A percentile compares a stretch with the other conserved stretches of the same genome.
These are phyloP conservation scores for Rhododendron williamsianum DNA, from an alignment of 148 eudicot species.

Conservation along the genomic window DNA sequence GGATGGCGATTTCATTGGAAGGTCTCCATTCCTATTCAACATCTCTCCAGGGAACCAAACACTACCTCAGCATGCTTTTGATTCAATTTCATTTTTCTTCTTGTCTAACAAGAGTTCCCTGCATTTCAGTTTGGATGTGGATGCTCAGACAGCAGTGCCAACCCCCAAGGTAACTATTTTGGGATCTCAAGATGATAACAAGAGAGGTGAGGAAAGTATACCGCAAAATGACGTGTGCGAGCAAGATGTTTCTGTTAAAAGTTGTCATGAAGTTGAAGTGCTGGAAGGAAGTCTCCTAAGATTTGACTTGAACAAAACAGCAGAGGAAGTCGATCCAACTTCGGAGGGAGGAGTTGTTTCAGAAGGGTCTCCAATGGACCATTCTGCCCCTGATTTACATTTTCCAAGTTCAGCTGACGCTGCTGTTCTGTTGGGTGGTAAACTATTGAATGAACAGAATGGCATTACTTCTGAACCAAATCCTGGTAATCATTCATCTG, in stretches of 20 bases:
- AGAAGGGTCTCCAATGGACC: constrained; percentile 18
- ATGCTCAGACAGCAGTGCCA: constrained; percentile 28
- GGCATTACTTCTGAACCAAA: constrained; percentile 21
- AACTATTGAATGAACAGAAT: constrained; percentile 17
- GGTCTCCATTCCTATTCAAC: background rate
- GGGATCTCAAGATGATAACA: constrained; percentile 20
- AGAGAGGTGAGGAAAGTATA: constrained; percentile 19
- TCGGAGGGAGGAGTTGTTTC: constrained; percentile 15
- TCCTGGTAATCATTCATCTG: constrained; percentile 17
- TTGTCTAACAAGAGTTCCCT: constrained; percentile 21
- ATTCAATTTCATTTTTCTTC: background rate
- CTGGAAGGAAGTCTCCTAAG: constrained; percentile 23
- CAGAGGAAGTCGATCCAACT: constrained; percentile 14
- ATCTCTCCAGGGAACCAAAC: background rate
- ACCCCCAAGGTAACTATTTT: constrained; percentile 21
- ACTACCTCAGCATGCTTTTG: background rate
- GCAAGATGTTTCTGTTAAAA: constrained; percentile 21
- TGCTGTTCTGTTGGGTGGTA: constrained; percentile 13
- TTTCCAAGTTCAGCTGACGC: constrained; percentile 12
- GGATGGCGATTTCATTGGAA: background rate
- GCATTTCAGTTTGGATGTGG: constrained; percentile 69
- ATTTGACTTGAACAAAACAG: constrained; percentile 19
- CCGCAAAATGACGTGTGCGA: constrained; percentile 27
- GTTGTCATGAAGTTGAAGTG: constrained; percentile 23
- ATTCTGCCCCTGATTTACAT: constrained; percentile 13